Evolutionary conservation across 257 asterid genomes (phyloP).

Genomic region (Gentiana straminea): DNA sequence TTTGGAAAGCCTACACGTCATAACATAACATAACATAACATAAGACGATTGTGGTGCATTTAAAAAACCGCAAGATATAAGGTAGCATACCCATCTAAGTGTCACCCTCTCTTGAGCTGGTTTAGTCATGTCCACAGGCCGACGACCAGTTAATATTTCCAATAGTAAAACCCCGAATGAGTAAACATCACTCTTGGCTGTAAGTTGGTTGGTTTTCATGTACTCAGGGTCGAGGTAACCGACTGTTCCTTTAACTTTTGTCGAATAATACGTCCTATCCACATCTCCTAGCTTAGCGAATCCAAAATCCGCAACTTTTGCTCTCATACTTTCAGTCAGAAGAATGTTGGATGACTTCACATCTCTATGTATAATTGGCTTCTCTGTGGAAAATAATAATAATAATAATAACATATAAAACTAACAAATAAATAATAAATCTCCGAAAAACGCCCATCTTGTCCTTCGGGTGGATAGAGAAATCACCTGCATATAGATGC

Average conservation of each 20-base stretch:
- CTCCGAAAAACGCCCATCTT: too few relatives aligned
- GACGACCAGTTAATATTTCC: slow-evolving; percentile 87
- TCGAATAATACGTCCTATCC: slow-evolving; percentile 69
- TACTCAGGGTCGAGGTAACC: slow-evolving; percentile 99
- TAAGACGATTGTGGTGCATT: background rate
- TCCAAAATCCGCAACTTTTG: slow-evolving; percentile 97
- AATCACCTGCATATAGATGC: slow-evolving; percentile 83
- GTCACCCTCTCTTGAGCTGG: slow-evolving; percentile 70
- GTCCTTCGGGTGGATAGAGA: slow-evolving; percentile 2
- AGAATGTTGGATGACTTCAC: slow-evolving; percentile 94
- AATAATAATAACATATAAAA: too few relatives aligned
- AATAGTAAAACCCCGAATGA: slow-evolving; percentile 82
- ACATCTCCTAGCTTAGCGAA: slow-evolving; percentile 73
- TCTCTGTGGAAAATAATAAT: slow-evolving; percentile 38
- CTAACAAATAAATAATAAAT: too few relatives aligned
- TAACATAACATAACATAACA: too few relatives aligned
- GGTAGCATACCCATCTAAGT: slow-evolving; percentile 70
- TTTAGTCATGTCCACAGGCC: slow-evolving; percentile 78
- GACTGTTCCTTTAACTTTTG: slow-evolving; percentile 93
- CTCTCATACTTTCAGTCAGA: slow-evolving; percentile 79
- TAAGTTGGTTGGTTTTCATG: slow-evolving; percentile 84
- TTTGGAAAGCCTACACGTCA: slow-evolving; percentile 56
- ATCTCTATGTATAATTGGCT: slow-evolving; percentile 97
- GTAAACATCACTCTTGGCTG: slow-evolving; percentile 85
- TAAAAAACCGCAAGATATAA: slow-evolving; percentile 4